Percentiles rank a stretch among this genome's conserved stretches.
phyloP scores from a whole-genome alignment of 495 filamentous ascomycete species.

The Neurospora discreta region DNA sequence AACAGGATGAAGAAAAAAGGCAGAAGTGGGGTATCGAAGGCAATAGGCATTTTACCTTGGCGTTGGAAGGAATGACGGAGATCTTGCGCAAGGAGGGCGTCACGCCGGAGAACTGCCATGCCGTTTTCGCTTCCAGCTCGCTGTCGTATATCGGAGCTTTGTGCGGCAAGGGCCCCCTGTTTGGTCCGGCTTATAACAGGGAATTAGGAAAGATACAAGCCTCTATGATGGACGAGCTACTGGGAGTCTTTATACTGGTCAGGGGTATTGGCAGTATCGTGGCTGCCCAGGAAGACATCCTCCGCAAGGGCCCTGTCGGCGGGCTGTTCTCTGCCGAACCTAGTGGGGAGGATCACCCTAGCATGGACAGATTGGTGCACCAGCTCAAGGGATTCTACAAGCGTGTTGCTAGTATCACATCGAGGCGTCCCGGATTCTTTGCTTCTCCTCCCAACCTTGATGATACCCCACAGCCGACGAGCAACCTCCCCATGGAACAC shows the following conservation, averaged over 20 bases:
- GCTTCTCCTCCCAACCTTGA: background rate
- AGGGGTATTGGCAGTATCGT: slow-evolving; percentile 17
- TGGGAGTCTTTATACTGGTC: slow-evolving; percentile 13
- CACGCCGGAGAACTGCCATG: slow-evolving; percentile 18
- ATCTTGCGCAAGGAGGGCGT: slow-evolving; percentile 11
- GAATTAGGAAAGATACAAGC: background rate
- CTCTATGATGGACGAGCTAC: slow-evolving; percentile 11
- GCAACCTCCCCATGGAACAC: background rate
- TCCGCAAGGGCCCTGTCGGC: slow-evolving; percentile 11
- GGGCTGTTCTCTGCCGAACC: background rate
- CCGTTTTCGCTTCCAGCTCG: slow-evolving; percentile 14
- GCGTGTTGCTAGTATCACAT: background rate
- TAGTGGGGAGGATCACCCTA: background rate
- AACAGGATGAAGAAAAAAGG: slow-evolving; percentile 5
- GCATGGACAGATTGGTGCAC: background rate
- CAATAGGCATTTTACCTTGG: slow-evolving; percentile 14
- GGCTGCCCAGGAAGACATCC: slow-evolving; percentile 1
- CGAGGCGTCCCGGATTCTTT: background rate
- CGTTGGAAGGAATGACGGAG: slow-evolving; percentile 12
- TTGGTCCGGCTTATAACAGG: background rate
- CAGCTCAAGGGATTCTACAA: slow-evolving; percentile 4
- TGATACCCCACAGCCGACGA: background rate
- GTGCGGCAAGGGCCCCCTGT: slow-evolving; percentile 2
- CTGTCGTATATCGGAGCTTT: slow-evolving; percentile 16
- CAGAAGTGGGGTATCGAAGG: slow-evolving; percentile 8